These are phyloP conservation scores for Trichoderma brevicompactum DNA, from an alignment of 2,329 filamentous ascomycete genomes.

Conservation along the genomic window DNA sequence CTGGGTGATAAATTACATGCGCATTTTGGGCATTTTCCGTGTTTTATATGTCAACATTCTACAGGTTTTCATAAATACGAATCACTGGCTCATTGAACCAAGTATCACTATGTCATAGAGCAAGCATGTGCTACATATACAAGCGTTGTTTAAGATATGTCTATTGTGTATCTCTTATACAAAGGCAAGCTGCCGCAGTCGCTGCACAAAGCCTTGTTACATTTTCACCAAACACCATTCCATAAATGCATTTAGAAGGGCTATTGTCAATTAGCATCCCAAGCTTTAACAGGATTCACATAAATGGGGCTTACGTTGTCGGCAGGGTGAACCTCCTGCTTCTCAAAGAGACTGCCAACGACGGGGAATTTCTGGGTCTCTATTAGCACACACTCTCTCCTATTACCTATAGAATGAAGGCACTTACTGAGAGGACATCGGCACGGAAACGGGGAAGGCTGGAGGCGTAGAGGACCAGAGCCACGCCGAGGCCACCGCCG, in stretches of 20 bases:
- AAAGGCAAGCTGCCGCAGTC: conserved; percentile 39
- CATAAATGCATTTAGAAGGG: conserved; percentile 46
- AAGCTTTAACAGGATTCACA: not conserved
- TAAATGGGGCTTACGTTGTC: conserved; percentile 60
- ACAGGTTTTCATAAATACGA: not conserved
- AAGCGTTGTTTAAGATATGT: conserved; percentile 33
- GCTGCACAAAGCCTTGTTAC: conserved; percentile 36
- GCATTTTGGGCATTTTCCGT: not conserved
- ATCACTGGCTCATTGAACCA: not conserved
- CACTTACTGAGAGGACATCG: conserved; percentile 62
- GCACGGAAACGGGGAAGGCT: conserved; percentile 64
- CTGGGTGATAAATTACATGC: not conserved
- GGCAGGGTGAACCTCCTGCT: conserved; percentile 60
- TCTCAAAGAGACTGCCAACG: conserved; percentile 55
- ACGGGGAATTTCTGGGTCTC: conserved; percentile 57
- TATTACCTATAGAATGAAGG: no score
- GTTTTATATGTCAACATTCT: no score
- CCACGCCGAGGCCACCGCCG: conserved; percentile 61
- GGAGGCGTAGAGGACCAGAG: conserved; percentile 63
- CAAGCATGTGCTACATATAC: not conserved
- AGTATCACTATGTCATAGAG: not conserved
- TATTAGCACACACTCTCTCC: not conserved
- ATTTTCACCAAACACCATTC: conserved; percentile 33
- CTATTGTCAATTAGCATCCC: conserved; percentile 38
- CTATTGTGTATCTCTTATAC: conserved; percentile 48